phyloP scores from a whole-genome alignment of 257 asterid species.

The Capsicum chinense region DNA sequence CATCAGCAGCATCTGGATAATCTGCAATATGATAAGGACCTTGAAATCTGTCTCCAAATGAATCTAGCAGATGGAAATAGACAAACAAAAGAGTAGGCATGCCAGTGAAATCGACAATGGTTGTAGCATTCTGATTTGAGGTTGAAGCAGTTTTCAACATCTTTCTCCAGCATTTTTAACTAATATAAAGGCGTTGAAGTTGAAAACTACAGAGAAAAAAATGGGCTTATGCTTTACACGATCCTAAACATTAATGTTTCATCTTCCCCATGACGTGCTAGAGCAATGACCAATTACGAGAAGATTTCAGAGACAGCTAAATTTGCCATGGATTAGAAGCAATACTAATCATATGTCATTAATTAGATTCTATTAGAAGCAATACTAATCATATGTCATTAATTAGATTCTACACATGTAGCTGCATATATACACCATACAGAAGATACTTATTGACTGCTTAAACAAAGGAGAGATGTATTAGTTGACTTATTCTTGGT shows the following conservation, averaged over 20 bases:
- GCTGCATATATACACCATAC: not conserved
- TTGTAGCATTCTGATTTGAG: not conserved
- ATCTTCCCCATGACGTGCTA: not conserved
- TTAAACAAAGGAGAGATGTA: not conserved
- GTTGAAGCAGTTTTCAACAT: not conserved
- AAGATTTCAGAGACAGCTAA: not conserved
- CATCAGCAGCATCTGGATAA: not conserved
- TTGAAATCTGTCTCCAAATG: constrained; percentile 23
- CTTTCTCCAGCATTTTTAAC: not conserved
- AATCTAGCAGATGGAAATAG: constrained; percentile 3
- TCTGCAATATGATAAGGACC: constrained; percentile 18
- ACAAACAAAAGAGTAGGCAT: not conserved
- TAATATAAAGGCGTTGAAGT: constrained; percentile 2
- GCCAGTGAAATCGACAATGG: not conserved
- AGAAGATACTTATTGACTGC: not conserved
- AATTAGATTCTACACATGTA: not conserved
- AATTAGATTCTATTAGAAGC: not conserved
- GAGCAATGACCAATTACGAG: not conserved
- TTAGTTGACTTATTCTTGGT: not conserved
- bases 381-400: not conserved
- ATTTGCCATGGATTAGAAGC: not conserved
- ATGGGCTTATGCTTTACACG: not conserved
- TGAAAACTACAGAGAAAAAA: not conserved
- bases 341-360: not conserved
- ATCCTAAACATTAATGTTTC: not conserved